These are phyloP conservation scores for Silene vulgaris DNA, from an alignment of 179 eudicot species.

Conservation along the genomic window DNA sequence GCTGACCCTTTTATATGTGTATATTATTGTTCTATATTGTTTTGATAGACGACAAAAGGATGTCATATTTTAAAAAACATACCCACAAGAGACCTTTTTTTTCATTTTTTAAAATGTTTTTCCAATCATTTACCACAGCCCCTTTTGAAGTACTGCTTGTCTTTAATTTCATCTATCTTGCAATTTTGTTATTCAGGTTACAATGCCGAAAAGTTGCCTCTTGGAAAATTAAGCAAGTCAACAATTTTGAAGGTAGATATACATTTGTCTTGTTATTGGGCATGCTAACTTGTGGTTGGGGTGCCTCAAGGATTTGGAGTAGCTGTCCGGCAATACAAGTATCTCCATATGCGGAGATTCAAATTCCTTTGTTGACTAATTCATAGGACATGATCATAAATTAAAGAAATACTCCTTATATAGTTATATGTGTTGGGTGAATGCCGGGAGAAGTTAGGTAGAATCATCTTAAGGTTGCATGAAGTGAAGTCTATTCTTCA, in stretches of 20 bases:
- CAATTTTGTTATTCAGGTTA: conserved; percentile 51
- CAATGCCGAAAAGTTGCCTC: conserved; percentile 94
- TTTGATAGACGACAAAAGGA: neutral
- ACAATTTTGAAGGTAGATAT: conserved; percentile 72
- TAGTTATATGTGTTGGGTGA: neutral
- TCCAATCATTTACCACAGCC: neutral
- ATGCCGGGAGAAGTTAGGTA: neutral
- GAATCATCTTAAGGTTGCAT: neutral
- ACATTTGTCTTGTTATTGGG: neutral
- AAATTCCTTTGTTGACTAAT: neutral
- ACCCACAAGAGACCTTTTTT: neutral
- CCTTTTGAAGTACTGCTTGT: neutral
- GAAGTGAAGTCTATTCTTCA: neutral
- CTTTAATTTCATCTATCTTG: conserved; percentile 9
- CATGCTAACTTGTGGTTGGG: neutral
- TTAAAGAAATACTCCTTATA: neutral
- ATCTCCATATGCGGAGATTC: neutral
- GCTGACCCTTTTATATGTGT: neutral
- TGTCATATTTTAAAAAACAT: neutral
- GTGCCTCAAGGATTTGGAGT: neutral
- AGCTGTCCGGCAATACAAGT: neutral
- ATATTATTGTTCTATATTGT: neutral
- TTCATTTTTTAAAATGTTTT: neutral
- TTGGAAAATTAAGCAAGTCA: conserved; percentile 89
- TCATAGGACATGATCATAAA: neutral